Base-by-base conservation (phyloP, 306 rosid genomes). In the Rosa multiflora region DNA sequence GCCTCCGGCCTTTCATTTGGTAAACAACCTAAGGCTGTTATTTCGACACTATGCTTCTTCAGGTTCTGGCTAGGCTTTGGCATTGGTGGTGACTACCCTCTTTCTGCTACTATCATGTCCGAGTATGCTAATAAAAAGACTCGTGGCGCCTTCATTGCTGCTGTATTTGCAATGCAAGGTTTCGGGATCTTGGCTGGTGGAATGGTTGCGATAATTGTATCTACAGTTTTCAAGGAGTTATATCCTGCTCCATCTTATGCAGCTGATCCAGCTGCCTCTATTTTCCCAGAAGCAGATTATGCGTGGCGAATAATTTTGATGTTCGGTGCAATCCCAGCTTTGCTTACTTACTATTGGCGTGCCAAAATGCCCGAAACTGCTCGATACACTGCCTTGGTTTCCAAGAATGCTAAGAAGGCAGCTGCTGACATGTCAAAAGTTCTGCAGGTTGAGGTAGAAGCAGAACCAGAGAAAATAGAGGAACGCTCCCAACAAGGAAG, bases 321-420 rank as follows among this genome's bases (percentile, higher is more conserved):
- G 91, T 90, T 90, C 47, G 98, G 97, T 4, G 93, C 97, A 2
- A 42, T 94, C n/a, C 97, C 98, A 0, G 98, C 98, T 21, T 12
- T 85, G 23, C 71, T 92, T 1, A 94, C 98, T 10, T 94, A 89
- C 70, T 92, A 90, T 62, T 94, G 93, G 94, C 87, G 97, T 0
- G 85, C 89, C 91, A 92, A 89, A 73, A 94, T 94, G 97, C 98
- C 97, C 0, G 96, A 94, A 76, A 94, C 98, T 17, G 97, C 98
- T 9, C 88, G 98, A 23, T 94, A 92, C 86, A 94, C 97, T 20
- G 97, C 98, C 76, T 80, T 94, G 53, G 97, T 94, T 20, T 97
- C 97, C 76, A 94, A 89, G 86, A 86, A 92, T 83, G 85, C 82
- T 0, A 85, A 82, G 43, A 91, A 90, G 53, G 98, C 97, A 2